Percentiles rank a stretch among this genome's conserved stretches.
Conservation (phyloP, 257 asterid genomes). For the Solanum ahanhuiri region DNA sequence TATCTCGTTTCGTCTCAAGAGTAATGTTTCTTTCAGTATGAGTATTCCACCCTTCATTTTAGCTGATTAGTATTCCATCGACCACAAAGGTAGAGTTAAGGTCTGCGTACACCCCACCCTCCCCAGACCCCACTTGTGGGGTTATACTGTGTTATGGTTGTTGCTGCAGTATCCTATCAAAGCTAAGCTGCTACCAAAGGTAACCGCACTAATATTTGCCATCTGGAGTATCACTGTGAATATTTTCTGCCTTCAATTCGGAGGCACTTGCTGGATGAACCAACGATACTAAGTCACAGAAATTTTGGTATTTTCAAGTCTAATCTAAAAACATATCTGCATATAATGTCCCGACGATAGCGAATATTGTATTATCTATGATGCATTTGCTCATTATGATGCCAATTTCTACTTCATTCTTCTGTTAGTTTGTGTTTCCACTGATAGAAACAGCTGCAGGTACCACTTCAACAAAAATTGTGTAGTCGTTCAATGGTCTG, state of each 20-base stretch:
- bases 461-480: slow-evolving; percentile 65
- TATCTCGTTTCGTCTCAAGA: not conserved
- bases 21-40: not conserved
- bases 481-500: slow-evolving; percentile 82
- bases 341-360: not conserved
- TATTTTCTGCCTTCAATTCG: not conserved
- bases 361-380: not conserved
- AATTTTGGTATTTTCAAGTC: not conserved
- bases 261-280: not conserved
- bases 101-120: not conserved
- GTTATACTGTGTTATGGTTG: not conserved
- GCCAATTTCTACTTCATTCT: not conserved
- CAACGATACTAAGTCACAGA: not conserved
- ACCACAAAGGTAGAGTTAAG: not conserved
- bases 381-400: not conserved
- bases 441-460: slow-evolving; percentile 40
- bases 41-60: not conserved
- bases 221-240: not conserved
- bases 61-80: not conserved
- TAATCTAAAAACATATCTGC: not conserved
- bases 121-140: not conserved
- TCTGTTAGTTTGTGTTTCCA: not conserved
- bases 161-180: not conserved
- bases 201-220: not conserved
- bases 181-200: not conserved